phyloP scores from a whole-genome alignment of 1,284 basidiomycete species.

The Ustilago hordei region DNA sequence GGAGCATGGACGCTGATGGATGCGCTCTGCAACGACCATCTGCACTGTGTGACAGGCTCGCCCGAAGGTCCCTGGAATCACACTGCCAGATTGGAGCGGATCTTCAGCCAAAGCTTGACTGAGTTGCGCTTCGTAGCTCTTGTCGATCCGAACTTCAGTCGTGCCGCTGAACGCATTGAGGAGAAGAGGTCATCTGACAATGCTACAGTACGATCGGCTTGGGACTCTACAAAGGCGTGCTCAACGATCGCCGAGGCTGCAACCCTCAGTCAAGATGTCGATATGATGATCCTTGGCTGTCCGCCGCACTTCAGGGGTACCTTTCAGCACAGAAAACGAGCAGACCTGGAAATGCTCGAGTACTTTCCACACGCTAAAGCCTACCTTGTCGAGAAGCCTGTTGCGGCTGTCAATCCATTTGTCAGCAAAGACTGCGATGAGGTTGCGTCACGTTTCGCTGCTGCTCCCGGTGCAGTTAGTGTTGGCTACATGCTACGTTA shows the following conservation, averaged over 20 bases:
- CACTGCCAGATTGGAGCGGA: slow-evolving; percentile 26
- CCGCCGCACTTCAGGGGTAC: slow-evolving; percentile 50
- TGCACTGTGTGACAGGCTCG: slow-evolving; percentile 17
- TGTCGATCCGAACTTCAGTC: slow-evolving; percentile 51
- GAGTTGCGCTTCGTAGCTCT: slow-evolving; percentile 48
- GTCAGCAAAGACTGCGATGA: slow-evolving; percentile 22
- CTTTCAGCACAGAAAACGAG: slow-evolving; percentile 15
- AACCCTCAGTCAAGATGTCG: slow-evolving; percentile 7
- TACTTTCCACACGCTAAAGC: slow-evolving; percentile 29
- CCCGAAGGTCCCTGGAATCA: slow-evolving; percentile 54
- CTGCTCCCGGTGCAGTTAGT: slow-evolving; percentile 22
- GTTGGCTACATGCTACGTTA: slow-evolving; percentile 59
- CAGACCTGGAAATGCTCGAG: slow-evolving; percentile 30
- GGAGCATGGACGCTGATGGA: not conserved
- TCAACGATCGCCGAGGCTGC: slow-evolving; percentile 13
- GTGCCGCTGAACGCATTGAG: slow-evolving; percentile 35
- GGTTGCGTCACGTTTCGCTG: slow-evolving; percentile 28
- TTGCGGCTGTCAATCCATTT: slow-evolving; percentile 52
- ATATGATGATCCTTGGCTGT: slow-evolving; percentile 48
- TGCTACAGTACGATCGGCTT: slow-evolving; percentile 6
- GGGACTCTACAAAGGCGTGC: slow-evolving; percentile 18
- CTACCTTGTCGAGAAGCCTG: slow-evolving; percentile 64
- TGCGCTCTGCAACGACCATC: not conserved
- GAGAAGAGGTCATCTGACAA: slow-evolving; percentile 15
- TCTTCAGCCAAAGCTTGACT: slow-evolving; percentile 13